Evolutionary conservation across 2,329 filamentous ascomycete genomes (phyloP).

Genomic region (Rutstroemia sp.): DNA sequence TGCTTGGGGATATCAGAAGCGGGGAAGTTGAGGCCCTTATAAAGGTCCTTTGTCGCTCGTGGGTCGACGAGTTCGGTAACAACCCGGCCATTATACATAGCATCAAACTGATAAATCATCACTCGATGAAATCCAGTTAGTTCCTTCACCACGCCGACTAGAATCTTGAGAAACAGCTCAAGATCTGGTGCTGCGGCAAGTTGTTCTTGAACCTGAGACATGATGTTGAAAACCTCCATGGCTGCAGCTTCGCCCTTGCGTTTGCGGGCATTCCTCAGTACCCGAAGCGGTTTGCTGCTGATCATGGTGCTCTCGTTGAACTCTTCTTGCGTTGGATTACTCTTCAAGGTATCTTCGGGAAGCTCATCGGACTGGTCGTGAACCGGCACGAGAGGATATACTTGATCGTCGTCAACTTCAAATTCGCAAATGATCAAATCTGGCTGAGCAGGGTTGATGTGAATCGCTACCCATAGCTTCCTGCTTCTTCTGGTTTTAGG

Average conservation of each 20-base stretch:
- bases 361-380: slow-evolving; percentile 52
- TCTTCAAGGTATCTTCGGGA: slow-evolving; percentile 67
- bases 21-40: slow-evolving; percentile 82
- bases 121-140: slow-evolving; percentile 86
- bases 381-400: slow-evolving; percentile 58
- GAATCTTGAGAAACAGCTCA: slow-evolving; percentile 67
- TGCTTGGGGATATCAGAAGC: slow-evolving; percentile 85
- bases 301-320: slow-evolving; percentile 68
- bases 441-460: slow-evolving; percentile 60
- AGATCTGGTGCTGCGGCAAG: slow-evolving; percentile 64
- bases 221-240: slow-evolving; percentile 87
- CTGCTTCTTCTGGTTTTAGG: slow-evolving; percentile 35
- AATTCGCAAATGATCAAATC: slow-evolving; percentile 81
- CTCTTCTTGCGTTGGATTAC: slow-evolving; percentile 67
- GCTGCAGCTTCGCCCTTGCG: slow-evolving; percentile 58
- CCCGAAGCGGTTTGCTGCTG: slow-evolving; percentile 67
- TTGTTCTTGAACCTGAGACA: slow-evolving; percentile 88
- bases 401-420: slow-evolving; percentile 70
- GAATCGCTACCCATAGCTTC: slow-evolving; percentile 84
- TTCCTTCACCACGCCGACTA: slow-evolving; percentile 83
- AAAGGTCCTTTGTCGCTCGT: slow-evolving; percentile 70
- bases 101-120: slow-evolving; percentile 89
- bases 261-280: slow-evolving; percentile 68
- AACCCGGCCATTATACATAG: slow-evolving; percentile 73
- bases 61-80: slow-evolving; percentile 84